These are phyloP conservation scores for Lactarius hengduanensis DNA, from an alignment of 768 basidiomycete species.

Conservation along the genomic window DNA sequence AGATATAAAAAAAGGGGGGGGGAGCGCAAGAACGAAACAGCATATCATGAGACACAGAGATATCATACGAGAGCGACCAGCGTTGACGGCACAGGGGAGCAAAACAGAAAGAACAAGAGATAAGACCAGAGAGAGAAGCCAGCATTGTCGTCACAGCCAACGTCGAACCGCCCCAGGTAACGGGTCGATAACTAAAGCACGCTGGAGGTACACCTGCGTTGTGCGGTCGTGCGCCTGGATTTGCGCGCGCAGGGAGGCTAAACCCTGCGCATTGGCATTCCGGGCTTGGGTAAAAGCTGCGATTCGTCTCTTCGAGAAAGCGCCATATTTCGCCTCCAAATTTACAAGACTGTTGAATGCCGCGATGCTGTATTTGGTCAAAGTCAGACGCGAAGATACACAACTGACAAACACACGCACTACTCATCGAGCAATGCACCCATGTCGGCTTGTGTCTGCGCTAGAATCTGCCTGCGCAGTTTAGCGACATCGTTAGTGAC, in stretches of 20 bases:
- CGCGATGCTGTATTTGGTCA: constrained; percentile 17
- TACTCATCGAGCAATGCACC: constrained; percentile 22
- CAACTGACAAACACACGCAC: constrained; percentile 7
- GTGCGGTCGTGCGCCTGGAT: constrained; percentile 20
- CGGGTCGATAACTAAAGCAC: constrained; percentile 9
- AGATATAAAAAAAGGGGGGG: constrained; percentile 3
- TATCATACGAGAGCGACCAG: constrained; percentile 2
- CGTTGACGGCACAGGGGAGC: constrained; percentile 5
- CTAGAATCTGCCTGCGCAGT: constrained; percentile 23
- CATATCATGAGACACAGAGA: not conserved
- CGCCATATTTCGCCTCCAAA: constrained; percentile 22
- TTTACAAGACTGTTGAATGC: constrained; percentile 22
- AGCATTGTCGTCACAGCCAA: constrained; percentile 17
- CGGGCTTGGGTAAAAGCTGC: constrained; percentile 15
- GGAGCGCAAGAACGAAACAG: not conserved
- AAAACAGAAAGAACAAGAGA: not conserved
- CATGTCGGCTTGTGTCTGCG: constrained; percentile 21
- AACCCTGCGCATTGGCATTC: constrained; percentile 2
- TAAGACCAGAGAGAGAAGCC: not conserved
- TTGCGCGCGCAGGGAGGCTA: constrained; percentile 7
- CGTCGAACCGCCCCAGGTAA: constrained; percentile 20
- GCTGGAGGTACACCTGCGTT: constrained; percentile 16
- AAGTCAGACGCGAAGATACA: constrained; percentile 9
- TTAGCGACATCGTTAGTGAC: constrained; percentile 11
- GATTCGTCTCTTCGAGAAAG: constrained; percentile 20